Evolutionary conservation across 2,329 filamentous ascomycete species (phyloP).

Genomic region (Cercospora zeae-maydis): DNA sequence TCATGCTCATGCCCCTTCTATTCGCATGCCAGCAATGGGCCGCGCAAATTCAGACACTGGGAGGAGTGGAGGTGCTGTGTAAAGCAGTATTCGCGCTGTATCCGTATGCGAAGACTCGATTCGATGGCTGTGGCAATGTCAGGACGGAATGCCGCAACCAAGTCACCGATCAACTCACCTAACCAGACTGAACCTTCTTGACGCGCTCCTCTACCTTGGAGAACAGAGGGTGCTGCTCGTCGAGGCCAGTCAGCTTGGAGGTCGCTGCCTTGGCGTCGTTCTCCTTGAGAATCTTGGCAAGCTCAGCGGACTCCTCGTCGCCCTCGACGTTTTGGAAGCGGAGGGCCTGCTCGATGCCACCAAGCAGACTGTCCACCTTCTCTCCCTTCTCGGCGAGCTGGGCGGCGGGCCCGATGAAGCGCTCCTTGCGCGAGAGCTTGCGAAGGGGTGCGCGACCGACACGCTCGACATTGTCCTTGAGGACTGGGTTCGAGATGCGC

Average conservation of each 20-base stretch:
- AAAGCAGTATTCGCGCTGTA: background rate
- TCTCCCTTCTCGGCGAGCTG: conserved; percentile 80
- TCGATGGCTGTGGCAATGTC: conserved; percentile 2
- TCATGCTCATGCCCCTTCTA: conserved; percentile 8
- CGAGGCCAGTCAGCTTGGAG: conserved; percentile 75
- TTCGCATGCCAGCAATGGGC: background rate
- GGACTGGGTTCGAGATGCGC: conserved; percentile 87
- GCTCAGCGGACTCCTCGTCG: conserved; percentile 82
- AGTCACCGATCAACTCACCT: background rate
- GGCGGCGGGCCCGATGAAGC: conserved; percentile 87
- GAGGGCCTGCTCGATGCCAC: conserved; percentile 84
- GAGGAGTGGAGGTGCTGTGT: background rate
- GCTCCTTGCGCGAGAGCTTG: conserved; percentile 92
- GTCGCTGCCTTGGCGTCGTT: conserved; percentile 72
- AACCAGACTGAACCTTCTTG: conserved; percentile 66
- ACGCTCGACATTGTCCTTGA: conserved; percentile 90
- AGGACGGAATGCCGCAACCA: background rate
- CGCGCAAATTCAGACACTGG: background rate
- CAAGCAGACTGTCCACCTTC: conserved; percentile 69
- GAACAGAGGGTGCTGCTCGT: conserved; percentile 73
- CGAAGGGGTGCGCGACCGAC: conserved; percentile 91
- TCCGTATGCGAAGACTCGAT: conserved; percentile 1
- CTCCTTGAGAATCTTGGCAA: conserved; percentile 79
- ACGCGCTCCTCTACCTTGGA: conserved; percentile 72
- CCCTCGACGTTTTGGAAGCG: conserved; percentile 92